These are phyloP conservation scores for Lepidium sativum DNA, from an alignment of 345 rosid genomes.

Conservation along the genomic window DNA sequence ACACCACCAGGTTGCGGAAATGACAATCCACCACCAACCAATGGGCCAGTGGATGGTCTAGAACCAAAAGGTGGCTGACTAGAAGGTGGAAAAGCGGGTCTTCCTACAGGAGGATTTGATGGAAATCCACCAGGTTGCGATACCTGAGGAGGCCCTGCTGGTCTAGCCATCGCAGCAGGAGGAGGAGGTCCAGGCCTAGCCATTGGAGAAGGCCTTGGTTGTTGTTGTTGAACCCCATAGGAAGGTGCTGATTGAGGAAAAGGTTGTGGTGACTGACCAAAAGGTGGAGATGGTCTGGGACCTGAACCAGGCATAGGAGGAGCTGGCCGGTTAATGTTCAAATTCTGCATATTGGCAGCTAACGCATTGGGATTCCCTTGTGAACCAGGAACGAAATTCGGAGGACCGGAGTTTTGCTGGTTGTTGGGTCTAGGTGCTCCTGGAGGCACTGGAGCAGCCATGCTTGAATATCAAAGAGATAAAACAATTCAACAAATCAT, in stretches of 20 bases:
- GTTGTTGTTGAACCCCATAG: slow-evolving; percentile 21
- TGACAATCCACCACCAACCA: background rate
- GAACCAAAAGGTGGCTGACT: slow-evolving; percentile 46
- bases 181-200: slow-evolving; percentile 60
- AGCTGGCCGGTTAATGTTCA: slow-evolving; percentile 47
- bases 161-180: slow-evolving; percentile 32
- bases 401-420: slow-evolving; percentile 31
- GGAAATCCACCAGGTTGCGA: slow-evolving; percentile 38
- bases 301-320: slow-evolving; percentile 37
- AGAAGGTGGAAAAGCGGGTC: slow-evolving; percentile 43
- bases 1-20: background rate
- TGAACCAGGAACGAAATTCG: slow-evolving; percentile 42
- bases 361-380: slow-evolving; percentile 30
- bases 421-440: slow-evolving; percentile 58
- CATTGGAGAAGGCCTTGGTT: slow-evolving; percentile 40
- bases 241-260: too few species aligned
- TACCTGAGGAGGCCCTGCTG: slow-evolving; percentile 36
- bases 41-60: slow-evolving; percentile 13
- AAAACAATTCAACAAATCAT: slow-evolving; percentile 1
- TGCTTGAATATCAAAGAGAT: slow-evolving; percentile 16
- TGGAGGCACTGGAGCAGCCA: slow-evolving; percentile 89
- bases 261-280: slow-evolving; percentile 14
- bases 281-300: slow-evolving; percentile 51
- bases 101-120: slow-evolving; percentile 34
- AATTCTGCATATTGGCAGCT: slow-evolving; percentile 55